Base-by-base conservation (phyloP, 2,329 filamentous ascomycete species). In the Spiromastix sp. region DNA sequence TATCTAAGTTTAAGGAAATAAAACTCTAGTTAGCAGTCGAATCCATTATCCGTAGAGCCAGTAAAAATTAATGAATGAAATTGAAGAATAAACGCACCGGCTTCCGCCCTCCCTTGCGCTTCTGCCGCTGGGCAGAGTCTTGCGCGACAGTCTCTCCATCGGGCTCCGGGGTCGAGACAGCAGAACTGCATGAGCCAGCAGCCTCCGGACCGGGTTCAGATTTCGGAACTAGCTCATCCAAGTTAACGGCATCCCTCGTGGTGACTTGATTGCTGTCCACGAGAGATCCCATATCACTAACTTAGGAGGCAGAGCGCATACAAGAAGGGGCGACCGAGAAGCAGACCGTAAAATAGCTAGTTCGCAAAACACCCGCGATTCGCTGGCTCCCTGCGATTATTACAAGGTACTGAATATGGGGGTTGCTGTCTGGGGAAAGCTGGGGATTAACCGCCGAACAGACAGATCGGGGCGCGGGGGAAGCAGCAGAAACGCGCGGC, bases 71-170 rank as follows among this genome's bases (percentile, higher is more conserved):
- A 30, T 16, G 19, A 38, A n/a, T n/a, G n/a, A n/a, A n/a, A n/a
- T n/a, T 39, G 34, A 30, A 27, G 25, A 33, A 34, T 17, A 24
- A 33, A 71, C 76, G 62, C 78, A 96, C 91, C 55, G 91, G 91
- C 69, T 96, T 98, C 55, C 91, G 80, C 42, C 91, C 91, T 54
- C 91, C 91, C 70, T 98, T 98, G 55, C 91, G 79, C 71, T 98
- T 98, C 56, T 87, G 86, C 32, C 59, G 61, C 46, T 64, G 64
- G 37, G 59, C 53, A n/a, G 58, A 52, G 40, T 67, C 63, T 43
- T 60, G 61, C 9, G 48, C 55, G 35, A 60, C 47, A 21, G 51
- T 47, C 40, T 60, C 55, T 34, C 55, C 60, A 39, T 64, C 63
- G 8, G 58, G 54, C 31, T 68, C 65, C 9, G 64, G 64, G 2